Evolutionary conservation across 495 filamentous ascomycete genomes (phyloP).

Genomic region (Lophium mytilinum): DNA sequence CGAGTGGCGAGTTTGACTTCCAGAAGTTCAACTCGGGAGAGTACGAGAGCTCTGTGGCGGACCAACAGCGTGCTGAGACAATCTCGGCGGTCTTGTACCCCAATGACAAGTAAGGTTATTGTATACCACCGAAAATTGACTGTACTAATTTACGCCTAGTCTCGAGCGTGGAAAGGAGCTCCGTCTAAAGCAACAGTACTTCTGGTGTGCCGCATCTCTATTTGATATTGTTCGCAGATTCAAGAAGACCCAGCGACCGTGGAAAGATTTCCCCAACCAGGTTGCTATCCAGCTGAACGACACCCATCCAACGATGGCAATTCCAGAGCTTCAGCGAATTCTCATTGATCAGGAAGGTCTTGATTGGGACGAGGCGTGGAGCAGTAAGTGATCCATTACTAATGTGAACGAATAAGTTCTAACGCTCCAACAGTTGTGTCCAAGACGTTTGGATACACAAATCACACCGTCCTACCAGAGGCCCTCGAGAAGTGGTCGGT

Average conservation of each 20-base stretch:
- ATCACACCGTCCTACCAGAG: slow-evolving; percentile 95
- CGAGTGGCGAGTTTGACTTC: slow-evolving; percentile 96
- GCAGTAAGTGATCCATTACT: slow-evolving; percentile 44
- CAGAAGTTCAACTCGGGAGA: slow-evolving; percentile 98
- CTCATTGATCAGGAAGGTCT: slow-evolving; percentile 82
- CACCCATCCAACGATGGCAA: slow-evolving; percentile 91
- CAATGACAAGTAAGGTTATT: slow-evolving; percentile 63
- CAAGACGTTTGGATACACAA: slow-evolving; percentile 86
- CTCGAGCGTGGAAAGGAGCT: slow-evolving; percentile 94
- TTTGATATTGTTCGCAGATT: slow-evolving; percentile 94
- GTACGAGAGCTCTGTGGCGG: slow-evolving; percentile 92
- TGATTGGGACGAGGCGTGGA: slow-evolving; percentile 91
- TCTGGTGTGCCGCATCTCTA: slow-evolving; percentile 96
- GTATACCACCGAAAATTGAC: not conserved
- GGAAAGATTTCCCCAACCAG: slow-evolving; percentile 88
- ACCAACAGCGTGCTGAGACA: slow-evolving; percentile 92
- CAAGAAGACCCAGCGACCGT: slow-evolving; percentile 89
- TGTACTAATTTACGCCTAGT: slow-evolving; percentile 14
- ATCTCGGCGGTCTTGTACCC: slow-evolving; percentile 97
- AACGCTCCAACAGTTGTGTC: slow-evolving; percentile 36
- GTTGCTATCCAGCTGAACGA: slow-evolving; percentile 97
- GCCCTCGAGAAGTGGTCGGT: slow-evolving; percentile 99
- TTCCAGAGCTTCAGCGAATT: slow-evolving; percentile 92
- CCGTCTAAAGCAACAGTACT: slow-evolving; percentile 97
- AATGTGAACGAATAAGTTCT: not conserved